Percentiles rank a stretch among this genome's conserved stretches.
These are phyloP conservation scores for Mycocentrospora acerina DNA, from an alignment of 2,329 filamentous ascomycete species.

Conservation along the genomic window DNA sequence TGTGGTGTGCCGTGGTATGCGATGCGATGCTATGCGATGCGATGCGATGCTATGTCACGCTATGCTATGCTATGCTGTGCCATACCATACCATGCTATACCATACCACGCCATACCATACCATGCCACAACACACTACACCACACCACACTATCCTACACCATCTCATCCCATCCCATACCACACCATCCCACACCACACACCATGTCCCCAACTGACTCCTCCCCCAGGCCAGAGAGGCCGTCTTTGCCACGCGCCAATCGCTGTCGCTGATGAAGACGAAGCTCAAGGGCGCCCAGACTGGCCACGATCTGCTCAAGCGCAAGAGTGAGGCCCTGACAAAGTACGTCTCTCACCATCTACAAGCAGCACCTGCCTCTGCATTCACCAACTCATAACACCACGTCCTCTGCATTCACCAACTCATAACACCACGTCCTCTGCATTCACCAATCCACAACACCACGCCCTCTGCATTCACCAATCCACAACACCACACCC, in stretches of 20 bases:
- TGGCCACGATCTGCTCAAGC: constrained; percentile 91
- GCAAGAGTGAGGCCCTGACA: constrained; percentile 96
- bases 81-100: neutral
- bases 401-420: no score
- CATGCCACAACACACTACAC: neutral
- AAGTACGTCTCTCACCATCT: constrained; percentile 63
- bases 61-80: no score
- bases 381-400: constrained; percentile 1
- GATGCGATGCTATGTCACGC: no score
- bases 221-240: constrained; percentile 78
- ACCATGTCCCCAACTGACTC: constrained; percentile 22
- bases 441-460: no score
- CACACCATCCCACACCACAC: neutral
- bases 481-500: no score
- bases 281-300: constrained; percentile 82
- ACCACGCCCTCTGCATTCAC: no score
- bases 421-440: constrained; percentile 2
- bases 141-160: neutral
- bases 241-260: constrained; percentile 97
- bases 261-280: constrained; percentile 92
- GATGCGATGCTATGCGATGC: no score
- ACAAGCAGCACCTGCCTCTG: constrained; percentile 1
- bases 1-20: no score
- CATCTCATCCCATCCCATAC: neutral
- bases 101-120: neutral